phyloP scores from a whole-genome alignment of 352 stramenopile species.

The Phytopythium vexans region DNA sequence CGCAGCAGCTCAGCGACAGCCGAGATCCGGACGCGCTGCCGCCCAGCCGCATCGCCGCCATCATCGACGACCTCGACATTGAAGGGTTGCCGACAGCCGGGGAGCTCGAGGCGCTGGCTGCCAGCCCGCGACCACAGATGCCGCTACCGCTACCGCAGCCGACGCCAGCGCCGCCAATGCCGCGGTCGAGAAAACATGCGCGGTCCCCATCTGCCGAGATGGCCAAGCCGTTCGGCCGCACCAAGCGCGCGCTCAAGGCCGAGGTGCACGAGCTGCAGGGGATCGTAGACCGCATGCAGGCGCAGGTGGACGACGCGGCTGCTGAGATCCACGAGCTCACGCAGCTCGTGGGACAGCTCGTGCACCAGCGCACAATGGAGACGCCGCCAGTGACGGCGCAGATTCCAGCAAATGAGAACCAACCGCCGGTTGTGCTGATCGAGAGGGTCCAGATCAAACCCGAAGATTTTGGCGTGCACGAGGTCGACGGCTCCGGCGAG shows the following conservation, averaged over 20 bases:
- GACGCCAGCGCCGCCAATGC: too few species aligned
- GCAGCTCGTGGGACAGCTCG: constrained; percentile 22
- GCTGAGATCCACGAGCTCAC: constrained; percentile 25
- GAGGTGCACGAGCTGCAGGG: constrained; percentile 26
- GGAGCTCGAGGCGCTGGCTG: neutral
- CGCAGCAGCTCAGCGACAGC: neutral
- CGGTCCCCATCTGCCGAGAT: neutral
- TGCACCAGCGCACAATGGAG: neutral
- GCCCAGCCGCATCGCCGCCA: neutral
- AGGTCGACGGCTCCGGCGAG: too few species aligned
- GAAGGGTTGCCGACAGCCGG: neutral
- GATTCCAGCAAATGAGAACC: too few species aligned
- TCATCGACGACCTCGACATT: constrained; percentile 1
- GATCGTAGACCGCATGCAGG: constrained; percentile 26
- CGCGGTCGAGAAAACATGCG: neutral
- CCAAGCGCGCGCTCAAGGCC: constrained; percentile 24
- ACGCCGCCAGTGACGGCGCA: too few species aligned
- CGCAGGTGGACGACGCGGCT: constrained; percentile 19
- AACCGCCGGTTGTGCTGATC: too few species aligned
- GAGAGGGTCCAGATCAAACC: too few species aligned
- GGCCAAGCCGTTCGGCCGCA: constrained; percentile 4
- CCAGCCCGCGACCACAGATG: too few species aligned
- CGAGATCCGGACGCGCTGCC: neutral
- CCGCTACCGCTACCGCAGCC: too few species aligned
- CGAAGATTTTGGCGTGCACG: too few species aligned